Conservation (phyloP, 352 stramenopile species). For the Globisporangium nodosum region DNA sequence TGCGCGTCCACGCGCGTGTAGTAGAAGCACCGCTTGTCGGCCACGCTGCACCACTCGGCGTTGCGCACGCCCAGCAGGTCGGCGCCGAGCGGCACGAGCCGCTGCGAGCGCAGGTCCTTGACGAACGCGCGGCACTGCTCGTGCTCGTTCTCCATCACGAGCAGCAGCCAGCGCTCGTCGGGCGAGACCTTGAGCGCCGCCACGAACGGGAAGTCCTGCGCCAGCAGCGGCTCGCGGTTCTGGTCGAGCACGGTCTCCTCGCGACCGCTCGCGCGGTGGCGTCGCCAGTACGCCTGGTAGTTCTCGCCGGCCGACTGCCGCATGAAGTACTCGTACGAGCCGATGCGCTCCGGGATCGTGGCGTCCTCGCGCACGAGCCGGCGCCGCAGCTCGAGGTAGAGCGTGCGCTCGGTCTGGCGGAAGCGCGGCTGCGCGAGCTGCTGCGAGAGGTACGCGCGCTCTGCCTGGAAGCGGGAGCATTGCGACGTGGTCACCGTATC, state of each 20-base stretch:
- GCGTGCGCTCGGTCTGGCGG: constrained; percentile 45
- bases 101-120: constrained; percentile 26
- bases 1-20: constrained; percentile 69
- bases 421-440: constrained; percentile 52
- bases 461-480: constrained; percentile 11
- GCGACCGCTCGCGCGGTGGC: constrained; percentile 16
- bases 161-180: constrained; percentile 50
- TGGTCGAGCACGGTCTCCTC: constrained; percentile 74
- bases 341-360: constrained; percentile 72
- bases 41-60: constrained; percentile 50
- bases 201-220: constrained; percentile 62
- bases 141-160: constrained; percentile 65
- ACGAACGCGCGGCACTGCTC: constrained; percentile 56
- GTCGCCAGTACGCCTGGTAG: constrained; percentile 76
- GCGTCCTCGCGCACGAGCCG: constrained; percentile 57
- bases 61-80: constrained; percentile 52
- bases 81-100: constrained; percentile 23
- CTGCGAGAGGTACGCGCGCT: constrained; percentile 45
- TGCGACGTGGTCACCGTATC: too few species aligned
- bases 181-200: constrained; percentile 71
- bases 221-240: constrained; percentile 41
- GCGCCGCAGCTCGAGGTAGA: constrained; percentile 64
- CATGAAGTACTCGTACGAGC: constrained; percentile 73
- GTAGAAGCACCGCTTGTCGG: constrained; percentile 45
- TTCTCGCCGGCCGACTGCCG: constrained; percentile 53